These are phyloP conservation scores for Suhomyces guaymorum DNA, from an alignment of 1,139 yeast genomes.

Conservation along the genomic window DNA sequence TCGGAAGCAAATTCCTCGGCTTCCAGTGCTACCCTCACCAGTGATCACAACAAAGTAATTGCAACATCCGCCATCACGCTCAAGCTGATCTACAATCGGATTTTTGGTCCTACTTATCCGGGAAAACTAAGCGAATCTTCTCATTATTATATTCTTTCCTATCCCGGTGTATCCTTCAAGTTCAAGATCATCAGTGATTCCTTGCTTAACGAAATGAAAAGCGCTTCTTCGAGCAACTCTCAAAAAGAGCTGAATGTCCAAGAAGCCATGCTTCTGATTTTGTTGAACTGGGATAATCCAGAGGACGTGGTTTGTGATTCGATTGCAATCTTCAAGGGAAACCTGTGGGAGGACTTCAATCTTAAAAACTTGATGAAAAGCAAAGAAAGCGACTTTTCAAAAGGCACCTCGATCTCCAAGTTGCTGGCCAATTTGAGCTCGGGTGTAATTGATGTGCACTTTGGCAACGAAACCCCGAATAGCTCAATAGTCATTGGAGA, in stretches of 20 bases:
- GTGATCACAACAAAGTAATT: conserved; percentile 6
- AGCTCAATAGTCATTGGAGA: conserved; percentile 30
- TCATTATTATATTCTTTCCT: conserved; percentile 44
- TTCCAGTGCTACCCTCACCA: conserved; percentile 9
- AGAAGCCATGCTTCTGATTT: conserved; percentile 26
- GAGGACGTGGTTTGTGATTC: conserved; percentile 38
- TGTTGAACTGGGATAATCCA: conserved; percentile 34
- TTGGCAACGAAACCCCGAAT: conserved; percentile 1
- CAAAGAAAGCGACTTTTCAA: not conserved
- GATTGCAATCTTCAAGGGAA: conserved; percentile 38
- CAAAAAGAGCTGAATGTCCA: conserved; percentile 18
- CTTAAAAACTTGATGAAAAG: not conserved
- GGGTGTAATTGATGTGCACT: conserved; percentile 1
- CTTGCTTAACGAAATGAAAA: conserved; percentile 15
- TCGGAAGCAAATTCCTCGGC: conserved; percentile 6
- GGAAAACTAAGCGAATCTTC: conserved; percentile 34
- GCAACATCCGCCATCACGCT: conserved; percentile 25
- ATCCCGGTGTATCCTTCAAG: conserved; percentile 56
- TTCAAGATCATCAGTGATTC: conserved; percentile 28
- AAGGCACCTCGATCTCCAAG: conserved; percentile 3
- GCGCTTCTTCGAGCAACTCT: no score
- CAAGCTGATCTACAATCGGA: conserved; percentile 52
- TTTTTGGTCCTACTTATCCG: conserved; percentile 66
- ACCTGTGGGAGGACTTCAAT: conserved; percentile 28
- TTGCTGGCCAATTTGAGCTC: conserved; percentile 6